Evolutionary conservation across 1,139 yeast genomes (phyloP).

Genomic region (Yamadazyma oceani): DNA sequence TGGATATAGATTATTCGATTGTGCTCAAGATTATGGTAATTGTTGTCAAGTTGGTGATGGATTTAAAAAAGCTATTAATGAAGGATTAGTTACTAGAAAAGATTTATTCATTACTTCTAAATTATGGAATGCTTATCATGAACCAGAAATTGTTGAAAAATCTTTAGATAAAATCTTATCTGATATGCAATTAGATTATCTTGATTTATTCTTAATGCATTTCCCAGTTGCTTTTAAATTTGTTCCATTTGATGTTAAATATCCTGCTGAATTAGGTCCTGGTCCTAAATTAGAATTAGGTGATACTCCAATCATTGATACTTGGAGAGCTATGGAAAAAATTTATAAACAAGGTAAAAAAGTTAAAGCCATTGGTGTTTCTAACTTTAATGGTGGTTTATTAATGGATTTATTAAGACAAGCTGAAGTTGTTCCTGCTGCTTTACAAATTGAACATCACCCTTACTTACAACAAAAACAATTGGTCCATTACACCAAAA

Average conservation of each 20-base stretch:
- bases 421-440: constrained; percentile 74
- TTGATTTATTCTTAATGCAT: constrained; percentile 76
- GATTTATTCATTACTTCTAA: constrained; percentile 77
- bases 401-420: constrained; percentile 73
- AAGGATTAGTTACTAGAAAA: constrained; percentile 68
- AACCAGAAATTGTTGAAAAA: constrained; percentile 54
- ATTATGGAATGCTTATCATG: constrained; percentile 78
- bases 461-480: constrained; percentile 82
- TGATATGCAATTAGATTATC: constrained; percentile 66
- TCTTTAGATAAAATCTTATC: constrained; percentile 64
- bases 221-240: constrained; percentile 77
- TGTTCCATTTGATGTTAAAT: constrained; percentile 69
- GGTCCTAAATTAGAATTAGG: constrained; percentile 60
- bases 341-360: constrained; percentile 55
- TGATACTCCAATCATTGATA: constrained; percentile 69
- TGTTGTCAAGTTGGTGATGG: constrained; percentile 76
- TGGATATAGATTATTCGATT: constrained; percentile 76
- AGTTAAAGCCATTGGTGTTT: constrained; percentile 62
- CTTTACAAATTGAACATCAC: constrained; percentile 87
- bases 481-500: constrained; percentile 63
- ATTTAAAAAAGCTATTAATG: constrained; percentile 59
- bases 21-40: constrained; percentile 79
- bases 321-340: constrained; percentile 78
- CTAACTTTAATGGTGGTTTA: constrained; percentile 74
- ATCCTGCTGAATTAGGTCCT: constrained; percentile 74